These are phyloP conservation scores for Tympanopsis confertula DNA, from an alignment of 2,329 filamentous ascomycete genomes.

Conservation along the genomic window DNA sequence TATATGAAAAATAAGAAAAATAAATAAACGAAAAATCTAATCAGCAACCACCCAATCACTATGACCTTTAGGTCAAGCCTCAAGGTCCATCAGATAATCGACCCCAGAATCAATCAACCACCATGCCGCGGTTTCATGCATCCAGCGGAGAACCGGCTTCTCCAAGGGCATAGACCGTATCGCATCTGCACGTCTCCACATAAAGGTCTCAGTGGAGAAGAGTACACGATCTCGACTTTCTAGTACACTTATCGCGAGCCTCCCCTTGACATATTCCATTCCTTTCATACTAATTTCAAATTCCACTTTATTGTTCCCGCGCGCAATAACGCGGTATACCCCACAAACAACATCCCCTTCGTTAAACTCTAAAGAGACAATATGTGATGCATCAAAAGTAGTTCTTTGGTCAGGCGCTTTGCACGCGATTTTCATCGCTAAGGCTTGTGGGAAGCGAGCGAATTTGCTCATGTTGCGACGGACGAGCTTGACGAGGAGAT, in stretches of 20 bases:
- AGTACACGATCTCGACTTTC: not conserved
- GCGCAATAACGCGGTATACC: constrained; percentile 13
- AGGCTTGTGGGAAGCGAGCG: constrained; percentile 17
- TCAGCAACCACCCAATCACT: too few species aligned
- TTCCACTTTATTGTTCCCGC: constrained; percentile 14
- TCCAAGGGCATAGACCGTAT: constrained; percentile 15
- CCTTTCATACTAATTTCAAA: constrained; percentile 13
- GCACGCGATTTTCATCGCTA: constrained; percentile 11
- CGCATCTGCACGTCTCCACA: constrained; percentile 5
- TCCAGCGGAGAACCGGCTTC: constrained; percentile 11
- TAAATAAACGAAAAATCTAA: too few species aligned
- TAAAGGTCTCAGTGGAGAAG: not conserved
- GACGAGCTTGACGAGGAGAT: constrained; percentile 3
- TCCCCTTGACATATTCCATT: constrained; percentile 8
- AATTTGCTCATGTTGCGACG: constrained; percentile 20
- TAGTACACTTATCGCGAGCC: constrained; percentile 12
- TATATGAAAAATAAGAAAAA: too few species aligned
- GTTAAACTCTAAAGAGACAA: constrained; percentile 11
- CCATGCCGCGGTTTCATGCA: constrained; percentile 20
- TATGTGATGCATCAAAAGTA: not conserved
- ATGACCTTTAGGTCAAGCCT: too few species aligned
- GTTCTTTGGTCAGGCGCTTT: constrained; percentile 3
- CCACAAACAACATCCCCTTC: constrained; percentile 18
- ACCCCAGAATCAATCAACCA: constrained; percentile 21
- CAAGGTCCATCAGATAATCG: constrained; percentile 13